phyloP scores from a whole-genome alignment of 2,329 filamentous ascomycete genomes.

The Fusarium musae region DNA sequence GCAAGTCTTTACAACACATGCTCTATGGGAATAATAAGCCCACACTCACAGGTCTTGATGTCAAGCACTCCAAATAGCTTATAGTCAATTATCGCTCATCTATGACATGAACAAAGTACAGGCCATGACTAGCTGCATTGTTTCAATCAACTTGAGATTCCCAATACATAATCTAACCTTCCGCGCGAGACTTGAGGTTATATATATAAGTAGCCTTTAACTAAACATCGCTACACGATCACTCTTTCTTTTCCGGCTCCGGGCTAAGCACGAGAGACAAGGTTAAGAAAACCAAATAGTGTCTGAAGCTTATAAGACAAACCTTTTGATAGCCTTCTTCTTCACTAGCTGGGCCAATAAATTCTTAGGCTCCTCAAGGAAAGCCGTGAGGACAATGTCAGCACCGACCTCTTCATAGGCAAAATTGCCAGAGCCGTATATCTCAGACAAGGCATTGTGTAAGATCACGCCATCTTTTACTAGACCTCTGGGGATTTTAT shows the following conservation, averaged over 20 bases:
- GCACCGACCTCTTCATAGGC: neutral
- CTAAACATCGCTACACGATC: neutral
- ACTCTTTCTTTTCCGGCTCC: neutral
- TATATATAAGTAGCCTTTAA: neutral
- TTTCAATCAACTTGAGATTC: accelerated
- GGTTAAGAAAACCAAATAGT: neutral
- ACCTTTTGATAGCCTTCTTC: neutral
- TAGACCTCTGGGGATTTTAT: neutral
- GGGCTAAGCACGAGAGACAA: neutral
- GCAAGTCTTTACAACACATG: neutral
- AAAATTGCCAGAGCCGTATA: neutral
- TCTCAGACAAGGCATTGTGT: neutral
- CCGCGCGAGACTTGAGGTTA: accelerated
- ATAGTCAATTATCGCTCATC: too few relatives aligned
- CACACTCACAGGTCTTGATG: neutral
- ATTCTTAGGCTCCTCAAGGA: neutral
- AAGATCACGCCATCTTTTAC: neutral
- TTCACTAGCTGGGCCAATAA: neutral
- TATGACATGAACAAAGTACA: accelerated
- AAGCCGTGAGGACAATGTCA: neutral
- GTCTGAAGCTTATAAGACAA: neutral
- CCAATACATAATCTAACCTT: neutral
- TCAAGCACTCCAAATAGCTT: too few relatives aligned
- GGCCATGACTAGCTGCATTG: neutral
- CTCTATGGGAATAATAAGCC: neutral